Base-by-base conservation (phyloP, 108 stramenopile genomes). In the Fistulifera pelliculosa region DNA sequence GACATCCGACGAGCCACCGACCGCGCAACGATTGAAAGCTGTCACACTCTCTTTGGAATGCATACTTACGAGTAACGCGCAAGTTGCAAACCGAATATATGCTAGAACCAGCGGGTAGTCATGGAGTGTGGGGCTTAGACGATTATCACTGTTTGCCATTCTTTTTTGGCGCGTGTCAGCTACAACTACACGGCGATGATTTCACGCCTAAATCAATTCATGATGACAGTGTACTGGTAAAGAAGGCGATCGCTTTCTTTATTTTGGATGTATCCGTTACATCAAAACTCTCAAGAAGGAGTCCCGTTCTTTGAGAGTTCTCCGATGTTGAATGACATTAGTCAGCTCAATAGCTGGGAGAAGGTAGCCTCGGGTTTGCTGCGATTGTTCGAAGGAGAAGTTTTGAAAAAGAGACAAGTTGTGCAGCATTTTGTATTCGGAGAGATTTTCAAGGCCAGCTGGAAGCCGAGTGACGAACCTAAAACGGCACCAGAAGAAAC, bases 351-450 rank as follows among this genome's bases (percentile, higher is more conserved):
- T 0, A 78, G 62, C 24, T 97, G 96, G 96, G 69, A 60, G 28
- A 89, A 86, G 61, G 87, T 90, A 5, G 67, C 73, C 21, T 56
- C 71, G 16, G 94, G 94, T 6, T 59, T 95, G 35, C 52, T 91
- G 26, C 60, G 77, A 42, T 58, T 95, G 26, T 95, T 78, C 44
- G 73, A 90, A 61, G 96, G 94, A 13, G 96, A 95, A 75, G 94
- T 97, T 5, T 60, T 97, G 62, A 75, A 85, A 38, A 97, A 94
- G 61, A 49, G 85, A 49, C 91, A 87, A 26, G 96, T 97, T 16
- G 90, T 97, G 6, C 96, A 97, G 70, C 96, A 97, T 62, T 94
- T 95, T 61, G 70, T 97, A 16, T 97, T 97, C 68, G 92, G 93
- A 35, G 83, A 76, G 17, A 44, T 90, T 7, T 93, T 88, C 47